Conservation (phyloP, 2,329 filamentous ascomycete species). For the Aspergillus quadrilineatus region DNA sequence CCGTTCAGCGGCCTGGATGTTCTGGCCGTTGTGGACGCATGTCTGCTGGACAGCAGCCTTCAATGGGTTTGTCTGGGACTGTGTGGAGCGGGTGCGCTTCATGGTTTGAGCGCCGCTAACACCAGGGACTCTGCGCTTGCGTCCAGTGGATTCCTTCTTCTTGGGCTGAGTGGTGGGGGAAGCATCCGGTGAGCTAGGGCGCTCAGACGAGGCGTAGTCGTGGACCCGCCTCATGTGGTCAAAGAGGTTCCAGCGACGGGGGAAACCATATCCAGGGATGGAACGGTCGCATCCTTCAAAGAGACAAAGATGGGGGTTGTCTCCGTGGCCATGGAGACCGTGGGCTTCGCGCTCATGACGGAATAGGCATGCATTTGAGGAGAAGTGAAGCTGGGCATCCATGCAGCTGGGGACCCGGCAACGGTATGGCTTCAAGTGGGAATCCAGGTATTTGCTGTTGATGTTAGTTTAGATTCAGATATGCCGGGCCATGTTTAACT, state of each 20-base stretch:
- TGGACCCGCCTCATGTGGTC: slow-evolving; percentile 98
- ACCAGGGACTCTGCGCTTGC: slow-evolving; percentile 42
- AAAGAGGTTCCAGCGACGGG: slow-evolving; percentile 89
- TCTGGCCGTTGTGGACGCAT: slow-evolving; percentile 37
- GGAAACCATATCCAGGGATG: slow-evolving; percentile 80
- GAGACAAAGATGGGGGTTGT: slow-evolving; percentile 86
- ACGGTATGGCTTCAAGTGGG: slow-evolving; percentile 91
- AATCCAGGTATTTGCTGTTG: slow-evolving; percentile 90
- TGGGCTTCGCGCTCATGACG: slow-evolving; percentile 95
- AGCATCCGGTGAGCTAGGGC: slow-evolving; percentile 43
- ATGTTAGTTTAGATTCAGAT: background rate
- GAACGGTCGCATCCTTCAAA: slow-evolving; percentile 86
- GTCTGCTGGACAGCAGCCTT: slow-evolving; percentile 34
- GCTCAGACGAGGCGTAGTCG: slow-evolving; percentile 52
- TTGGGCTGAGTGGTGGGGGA: slow-evolving; percentile 37
- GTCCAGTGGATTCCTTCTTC: slow-evolving; percentile 40
- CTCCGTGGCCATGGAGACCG: slow-evolving; percentile 90
- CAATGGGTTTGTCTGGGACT: slow-evolving; percentile 35
- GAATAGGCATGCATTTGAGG: slow-evolving; percentile 89
- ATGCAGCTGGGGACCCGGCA: slow-evolving; percentile 85
- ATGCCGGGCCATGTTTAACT: slow-evolving; percentile 43
- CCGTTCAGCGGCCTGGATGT: slow-evolving; percentile 43
- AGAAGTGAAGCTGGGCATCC: slow-evolving; percentile 86
- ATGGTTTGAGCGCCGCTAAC: slow-evolving; percentile 39
- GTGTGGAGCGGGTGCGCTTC: slow-evolving; percentile 44